A percentile compares a stretch with the other conserved stretches of the same genome.
These are phyloP conservation scores for Oropetium thomaeum DNA, from an alignment of 176 grass and related monocot species.

Conservation along the genomic window DNA sequence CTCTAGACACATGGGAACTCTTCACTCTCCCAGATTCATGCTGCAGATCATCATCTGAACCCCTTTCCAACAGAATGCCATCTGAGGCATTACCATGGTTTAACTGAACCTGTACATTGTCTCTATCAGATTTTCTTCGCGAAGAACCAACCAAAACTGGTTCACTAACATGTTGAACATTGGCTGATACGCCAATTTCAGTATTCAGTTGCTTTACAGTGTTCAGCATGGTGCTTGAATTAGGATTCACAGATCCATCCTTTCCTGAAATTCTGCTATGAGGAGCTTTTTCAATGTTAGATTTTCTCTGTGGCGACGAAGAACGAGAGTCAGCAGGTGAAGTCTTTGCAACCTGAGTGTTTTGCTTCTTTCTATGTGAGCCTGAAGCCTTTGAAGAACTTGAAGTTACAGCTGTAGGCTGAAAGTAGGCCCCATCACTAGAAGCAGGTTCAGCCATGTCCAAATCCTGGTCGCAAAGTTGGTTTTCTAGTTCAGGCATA, in stretches of 20 bases:
- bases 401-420: constrained; percentile 54
- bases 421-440: constrained; percentile 48
- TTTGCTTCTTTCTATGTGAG: constrained; percentile 59
- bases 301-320: constrained; percentile 66
- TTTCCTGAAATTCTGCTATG: constrained; percentile 53
- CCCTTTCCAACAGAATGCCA: constrained; percentile 21
- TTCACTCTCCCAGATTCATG: constrained; percentile 46
- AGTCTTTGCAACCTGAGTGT: constrained; percentile 43
- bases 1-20: constrained; percentile 34
- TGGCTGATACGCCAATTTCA: constrained; percentile 39
- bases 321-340: constrained; percentile 65
- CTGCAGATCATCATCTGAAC: constrained; percentile 39
- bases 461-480: constrained; percentile 35
- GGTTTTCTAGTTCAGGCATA: constrained; percentile 32
- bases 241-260: constrained; percentile 55
- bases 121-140: constrained; percentile 51
- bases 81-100: constrained; percentile 31
- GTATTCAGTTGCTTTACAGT: constrained; percentile 43
- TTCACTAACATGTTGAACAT: constrained; percentile 46
- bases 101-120: constrained; percentile 35
- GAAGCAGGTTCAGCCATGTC: constrained; percentile 36
- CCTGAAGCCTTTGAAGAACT: constrained; percentile 75
- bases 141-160: constrained; percentile 35
- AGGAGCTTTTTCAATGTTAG: constrained; percentile 50
- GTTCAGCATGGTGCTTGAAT: constrained; percentile 23